Conservation (phyloP, 2,329 filamentous ascomycete species). For the Sporothrix dimorphospora region DNA sequence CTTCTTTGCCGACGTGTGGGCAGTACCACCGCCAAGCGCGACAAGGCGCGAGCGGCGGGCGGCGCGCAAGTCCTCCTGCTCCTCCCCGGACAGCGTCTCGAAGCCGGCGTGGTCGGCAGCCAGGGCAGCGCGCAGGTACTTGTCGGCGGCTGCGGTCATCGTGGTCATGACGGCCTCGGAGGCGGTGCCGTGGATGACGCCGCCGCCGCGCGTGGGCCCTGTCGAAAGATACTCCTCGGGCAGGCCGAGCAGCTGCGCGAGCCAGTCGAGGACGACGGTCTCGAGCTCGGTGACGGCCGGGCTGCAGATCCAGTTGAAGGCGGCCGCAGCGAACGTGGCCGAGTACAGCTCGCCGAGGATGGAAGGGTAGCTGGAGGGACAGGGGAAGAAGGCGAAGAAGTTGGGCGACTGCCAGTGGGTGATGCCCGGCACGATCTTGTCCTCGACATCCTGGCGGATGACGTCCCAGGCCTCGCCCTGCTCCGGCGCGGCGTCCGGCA, state of each 20-base stretch:
- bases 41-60: slow-evolving; percentile 72
- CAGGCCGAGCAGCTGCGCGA: slow-evolving; percentile 74
- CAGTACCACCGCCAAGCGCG: slow-evolving; percentile 75
- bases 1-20: slow-evolving; percentile 86
- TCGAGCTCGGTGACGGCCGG: slow-evolving; percentile 92
- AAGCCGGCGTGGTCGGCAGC: slow-evolving; percentile 44
- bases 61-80: slow-evolving; percentile 71
- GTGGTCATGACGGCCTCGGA: slow-evolving; percentile 85
- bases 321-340: slow-evolving; percentile 82
- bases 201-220: slow-evolving; percentile 72
- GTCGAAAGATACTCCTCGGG: slow-evolving; percentile 75
- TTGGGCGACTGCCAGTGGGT: slow-evolving; percentile 93
- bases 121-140: slow-evolving; percentile 60
- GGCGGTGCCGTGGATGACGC: slow-evolving; percentile 92
- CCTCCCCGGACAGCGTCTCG: slow-evolving; percentile 42
- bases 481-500: slow-evolving; percentile 68
- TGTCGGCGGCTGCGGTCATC: slow-evolving; percentile 84
- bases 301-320: slow-evolving; percentile 97
- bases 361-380: slow-evolving; percentile 76
- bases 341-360: slow-evolving; percentile 94
- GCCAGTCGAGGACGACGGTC: slow-evolving; percentile 90
- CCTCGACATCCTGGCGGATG: slow-evolving; percentile 82
- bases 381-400: slow-evolving; percentile 96
- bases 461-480: slow-evolving; percentile 73
- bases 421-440: slow-evolving; percentile 86